A percentile compares a stretch with the other conserved stretches of the same genome.
phyloP scores from a whole-genome alignment of 2,329 filamentous ascomycete genomes.

The Pseudogymnoascus sp. region DNA sequence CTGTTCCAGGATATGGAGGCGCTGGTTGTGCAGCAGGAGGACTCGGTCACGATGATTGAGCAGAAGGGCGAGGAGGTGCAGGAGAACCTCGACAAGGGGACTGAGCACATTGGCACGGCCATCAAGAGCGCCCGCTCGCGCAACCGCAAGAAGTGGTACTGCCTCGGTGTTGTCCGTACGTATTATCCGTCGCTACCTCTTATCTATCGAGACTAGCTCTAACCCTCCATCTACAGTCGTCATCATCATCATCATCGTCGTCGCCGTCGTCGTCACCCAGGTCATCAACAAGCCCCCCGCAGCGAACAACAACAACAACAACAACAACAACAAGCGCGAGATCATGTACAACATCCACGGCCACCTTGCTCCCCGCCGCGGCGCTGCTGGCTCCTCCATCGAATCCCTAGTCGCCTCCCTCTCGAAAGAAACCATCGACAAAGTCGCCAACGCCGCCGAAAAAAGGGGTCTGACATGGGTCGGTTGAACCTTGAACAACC shows the following conservation, averaged over 20 bases:
- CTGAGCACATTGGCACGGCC: slow-evolving; percentile 73
- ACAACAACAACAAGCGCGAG: slow-evolving; percentile 5
- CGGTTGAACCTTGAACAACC: not conserved
- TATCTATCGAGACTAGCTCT: slow-evolving; percentile 12
- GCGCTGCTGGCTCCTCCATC: slow-evolving; percentile 45
- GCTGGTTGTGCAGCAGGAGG: slow-evolving; percentile 80
- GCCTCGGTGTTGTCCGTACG: slow-evolving; percentile 64
- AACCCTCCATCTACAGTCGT: slow-evolving; percentile 33
- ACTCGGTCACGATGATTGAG: slow-evolving; percentile 72
- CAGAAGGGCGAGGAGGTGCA: slow-evolving; percentile 79
- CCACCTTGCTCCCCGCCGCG: slow-evolving; percentile 27
- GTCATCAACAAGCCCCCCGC: slow-evolving; percentile 32
- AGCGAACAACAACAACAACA: slow-evolving; percentile 1
- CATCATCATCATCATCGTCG: slow-evolving; percentile 44
- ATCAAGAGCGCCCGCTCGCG: slow-evolving; percentile 72
- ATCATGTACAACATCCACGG: slow-evolving; percentile 11
- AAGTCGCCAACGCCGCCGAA: not conserved
- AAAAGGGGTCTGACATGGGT: not conserved
- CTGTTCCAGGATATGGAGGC: slow-evolving; percentile 86
- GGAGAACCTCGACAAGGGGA: slow-evolving; percentile 77
- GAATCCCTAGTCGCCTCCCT: slow-evolving; percentile 6
- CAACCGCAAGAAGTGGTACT: slow-evolving; percentile 91
- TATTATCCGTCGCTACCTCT: slow-evolving; percentile 3
- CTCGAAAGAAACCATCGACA: not conserved
- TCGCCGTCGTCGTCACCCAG: slow-evolving; percentile 41